Percentiles rank a stretch among this genome's conserved stretches.
Evolutionary conservation across 2,329 filamentous ascomycete genomes (phyloP).

Genomic region (Sporothrix protearum): DNA sequence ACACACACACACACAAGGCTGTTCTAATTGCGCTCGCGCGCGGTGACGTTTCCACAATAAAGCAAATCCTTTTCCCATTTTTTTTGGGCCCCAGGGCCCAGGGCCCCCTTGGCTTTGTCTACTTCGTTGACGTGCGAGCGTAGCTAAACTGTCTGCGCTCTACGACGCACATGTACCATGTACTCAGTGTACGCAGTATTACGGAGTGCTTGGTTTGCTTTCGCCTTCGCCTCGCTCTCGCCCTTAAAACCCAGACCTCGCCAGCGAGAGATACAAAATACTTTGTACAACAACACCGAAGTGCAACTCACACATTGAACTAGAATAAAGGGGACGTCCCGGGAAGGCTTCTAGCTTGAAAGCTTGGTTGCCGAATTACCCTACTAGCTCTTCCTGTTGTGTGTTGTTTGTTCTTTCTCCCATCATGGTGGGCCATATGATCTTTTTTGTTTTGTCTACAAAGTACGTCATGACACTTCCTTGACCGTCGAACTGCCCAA

Average conservation of each 20-base stretch:
- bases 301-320: not conserved
- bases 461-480: too few species aligned
- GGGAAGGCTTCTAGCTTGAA: slow-evolving; percentile 17
- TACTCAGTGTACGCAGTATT: too few species aligned
- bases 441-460: not conserved
- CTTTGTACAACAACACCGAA: not conserved
- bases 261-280: not conserved
- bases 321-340: not conserved
- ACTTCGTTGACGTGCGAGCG: not conserved
- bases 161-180: too few species aligned
- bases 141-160: not conserved
- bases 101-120: not conserved
- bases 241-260: not conserved
- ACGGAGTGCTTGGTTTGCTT: too few species aligned
- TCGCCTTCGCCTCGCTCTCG: slow-evolving; percentile 7
- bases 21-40: not conserved
- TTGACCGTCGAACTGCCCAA: not conserved
- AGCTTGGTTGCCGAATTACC: not conserved
- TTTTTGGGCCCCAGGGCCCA: not conserved
- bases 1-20: slow-evolving; percentile 7
- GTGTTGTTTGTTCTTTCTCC: not conserved
- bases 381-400: not conserved
- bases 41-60: not conserved
- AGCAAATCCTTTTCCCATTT: not conserved
- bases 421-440: not conserved